Percentiles rank a stretch among this genome's conserved stretches.
Evolutionary conservation across 176 grass and related monocot genomes (phyloP).

Genomic region (Tuctoria greenei): DNA sequence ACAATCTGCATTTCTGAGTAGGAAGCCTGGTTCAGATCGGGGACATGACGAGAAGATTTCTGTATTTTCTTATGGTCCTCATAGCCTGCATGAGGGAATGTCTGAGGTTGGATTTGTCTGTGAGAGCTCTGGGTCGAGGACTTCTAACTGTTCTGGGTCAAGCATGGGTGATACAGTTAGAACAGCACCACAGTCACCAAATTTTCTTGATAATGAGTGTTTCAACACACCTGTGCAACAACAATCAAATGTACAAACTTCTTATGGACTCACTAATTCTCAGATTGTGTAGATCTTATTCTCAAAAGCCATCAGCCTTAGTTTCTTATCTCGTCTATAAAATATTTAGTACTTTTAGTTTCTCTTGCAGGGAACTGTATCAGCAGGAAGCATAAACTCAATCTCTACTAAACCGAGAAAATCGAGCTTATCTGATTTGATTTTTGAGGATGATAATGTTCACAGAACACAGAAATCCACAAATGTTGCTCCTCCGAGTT

Average conservation of each 20-base stretch:
- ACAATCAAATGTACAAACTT: conserved; percentile 26
- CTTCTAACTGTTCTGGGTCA: conserved; percentile 64
- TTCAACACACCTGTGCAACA: conserved; percentile 36
- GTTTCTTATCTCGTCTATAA: conserved; percentile 6
- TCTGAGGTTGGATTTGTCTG: conserved; percentile 56
- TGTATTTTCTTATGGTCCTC: conserved; percentile 56
- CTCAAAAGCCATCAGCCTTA: neutral
- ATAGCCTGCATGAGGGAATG: conserved; percentile 55
- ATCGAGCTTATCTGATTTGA: conserved; percentile 53
- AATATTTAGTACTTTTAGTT: conserved; percentile 21
- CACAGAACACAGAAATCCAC: conserved; percentile 24
- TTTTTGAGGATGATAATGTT: conserved; percentile 41
- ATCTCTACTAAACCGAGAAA: conserved; percentile 46
- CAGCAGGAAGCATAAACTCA: conserved; percentile 55
- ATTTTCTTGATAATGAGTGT: conserved; percentile 48
- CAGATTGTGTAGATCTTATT: conserved; percentile 31
- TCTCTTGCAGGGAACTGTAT: conserved; percentile 56
- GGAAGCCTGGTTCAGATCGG: conserved; percentile 84
- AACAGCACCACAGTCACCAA: conserved; percentile 50
- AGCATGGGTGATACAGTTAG: conserved; percentile 43
- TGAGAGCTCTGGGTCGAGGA: conserved; percentile 46
- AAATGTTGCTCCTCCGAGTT: conserved; percentile 21
- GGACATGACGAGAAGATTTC: conserved; percentile 66
- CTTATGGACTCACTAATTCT: conserved; percentile 26
- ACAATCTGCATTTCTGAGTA: conserved; percentile 58